phyloP scores from a whole-genome alignment of 2,329 filamentous ascomycete genomes.

The Aspergillus sp. region DNA sequence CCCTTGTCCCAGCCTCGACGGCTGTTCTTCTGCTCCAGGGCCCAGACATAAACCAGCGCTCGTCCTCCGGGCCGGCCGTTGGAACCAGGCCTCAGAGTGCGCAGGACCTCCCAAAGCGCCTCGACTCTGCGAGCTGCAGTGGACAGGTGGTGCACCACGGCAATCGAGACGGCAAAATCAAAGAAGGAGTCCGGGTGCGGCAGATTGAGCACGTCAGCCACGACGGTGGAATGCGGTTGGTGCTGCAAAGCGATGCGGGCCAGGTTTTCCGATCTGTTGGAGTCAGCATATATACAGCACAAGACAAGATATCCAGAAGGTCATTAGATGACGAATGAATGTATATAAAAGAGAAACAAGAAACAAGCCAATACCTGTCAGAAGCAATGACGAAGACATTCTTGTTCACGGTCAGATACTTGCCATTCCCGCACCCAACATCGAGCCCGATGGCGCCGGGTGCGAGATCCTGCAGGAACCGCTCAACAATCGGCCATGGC shows the following conservation, averaged over 20 bases:
- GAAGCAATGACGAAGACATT: constrained; percentile 72
- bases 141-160: constrained; percentile 87
- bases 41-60: constrained; percentile 87
- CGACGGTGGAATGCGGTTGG: constrained; percentile 56
- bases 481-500: constrained; percentile 87
- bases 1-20: constrained; percentile 81
- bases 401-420: constrained; percentile 76
- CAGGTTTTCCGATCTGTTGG: constrained; percentile 48
- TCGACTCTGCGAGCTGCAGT: constrained; percentile 62
- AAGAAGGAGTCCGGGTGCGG: constrained; percentile 59
- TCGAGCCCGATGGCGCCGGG: constrained; percentile 76
- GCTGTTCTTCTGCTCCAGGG: constrained; percentile 79
- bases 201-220: constrained; percentile 75
- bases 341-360: constrained; percentile 32
- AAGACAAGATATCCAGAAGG: constrained; percentile 9
- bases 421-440: constrained; percentile 93
- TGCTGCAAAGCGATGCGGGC: constrained; percentile 49
- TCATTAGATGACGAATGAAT: constrained; percentile 8
- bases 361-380: constrained; percentile 59
- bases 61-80: constrained; percentile 42
- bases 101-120: constrained; percentile 62
- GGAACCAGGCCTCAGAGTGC: constrained; percentile 44
- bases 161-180: constrained; percentile 90
- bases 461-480: constrained; percentile 58
- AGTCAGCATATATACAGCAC: constrained; percentile 4